Percentiles rank a stretch among this genome's conserved stretches.
phyloP scores from a whole-genome alignment of 148 eudicot species.

The Rhododendron vialii region DNA sequence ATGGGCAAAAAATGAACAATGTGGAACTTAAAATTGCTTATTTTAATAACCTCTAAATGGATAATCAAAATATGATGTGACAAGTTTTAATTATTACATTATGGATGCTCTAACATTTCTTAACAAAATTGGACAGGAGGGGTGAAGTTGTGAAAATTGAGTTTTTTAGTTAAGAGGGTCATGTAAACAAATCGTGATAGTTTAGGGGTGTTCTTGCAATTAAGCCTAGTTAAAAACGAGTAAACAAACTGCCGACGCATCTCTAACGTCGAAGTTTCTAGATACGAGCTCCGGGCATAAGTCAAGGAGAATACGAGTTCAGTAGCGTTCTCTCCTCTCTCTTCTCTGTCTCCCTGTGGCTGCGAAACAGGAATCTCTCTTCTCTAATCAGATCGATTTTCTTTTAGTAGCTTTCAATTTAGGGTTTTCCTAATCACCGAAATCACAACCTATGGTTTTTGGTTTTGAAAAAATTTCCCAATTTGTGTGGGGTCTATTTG shows the following conservation, averaged over 20 bases:
- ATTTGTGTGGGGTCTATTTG: neutral
- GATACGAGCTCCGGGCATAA: neutral
- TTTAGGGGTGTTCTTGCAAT: no score
- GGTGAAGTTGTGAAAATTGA: no score
- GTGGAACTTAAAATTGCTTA: no score
- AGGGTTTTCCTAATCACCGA: neutral
- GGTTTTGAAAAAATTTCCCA: neutral
- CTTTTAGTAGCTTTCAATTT: neutral
- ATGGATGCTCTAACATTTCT: no score
- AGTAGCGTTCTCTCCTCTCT: neutral
- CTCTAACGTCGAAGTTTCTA: neutral
- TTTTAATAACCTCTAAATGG: no score
- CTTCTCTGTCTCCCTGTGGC: neutral
- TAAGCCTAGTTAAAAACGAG: no score
- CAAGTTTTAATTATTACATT: no score
- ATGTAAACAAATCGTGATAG: no score
- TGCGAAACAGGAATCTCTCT: neutral
- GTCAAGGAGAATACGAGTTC: neutral
- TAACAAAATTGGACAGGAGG: no score
- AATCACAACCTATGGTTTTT: neutral
- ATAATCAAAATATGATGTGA: no score
- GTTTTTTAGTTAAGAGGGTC: no score
- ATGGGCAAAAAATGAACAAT: no score
- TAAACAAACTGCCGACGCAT: neutral
- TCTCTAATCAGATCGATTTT: neutral